A percentile compares a stretch with the other conserved stretches of the same genome.
phyloP scores from a whole-genome alignment of 192 early-diverging fungal genomes.

The Linnemannia schmuckeri region DNA sequence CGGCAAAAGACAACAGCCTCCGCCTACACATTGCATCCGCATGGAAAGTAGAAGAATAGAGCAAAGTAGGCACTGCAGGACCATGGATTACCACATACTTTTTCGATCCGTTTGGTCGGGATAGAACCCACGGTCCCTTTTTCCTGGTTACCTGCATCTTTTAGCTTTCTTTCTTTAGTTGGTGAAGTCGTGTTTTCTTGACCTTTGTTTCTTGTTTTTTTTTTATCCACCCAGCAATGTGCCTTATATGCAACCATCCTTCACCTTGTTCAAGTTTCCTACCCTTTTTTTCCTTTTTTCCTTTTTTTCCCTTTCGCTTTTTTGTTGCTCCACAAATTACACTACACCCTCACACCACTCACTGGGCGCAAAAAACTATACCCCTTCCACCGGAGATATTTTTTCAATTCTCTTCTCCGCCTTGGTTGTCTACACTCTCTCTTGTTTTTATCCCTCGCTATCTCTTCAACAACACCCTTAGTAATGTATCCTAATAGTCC shows the following conservation, averaged over 20 bases:
- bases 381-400: no score
- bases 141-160: not conserved
- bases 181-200: not conserved
- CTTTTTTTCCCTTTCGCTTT: not conserved
- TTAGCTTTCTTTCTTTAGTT: not conserved
- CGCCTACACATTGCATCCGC: not conserved
- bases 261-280: not conserved
- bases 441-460: not conserved
- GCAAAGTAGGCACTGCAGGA: not conserved
- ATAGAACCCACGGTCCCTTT: not conserved
- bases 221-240: not conserved
- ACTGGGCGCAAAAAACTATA: no score
- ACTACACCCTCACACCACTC: not conserved
- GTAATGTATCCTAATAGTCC: conserved; percentile 3
- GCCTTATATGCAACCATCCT: not conserved
- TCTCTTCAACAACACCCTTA: not conserved
- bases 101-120: not conserved
- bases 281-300: not conserved
- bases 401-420: no score
- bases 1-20: not conserved
- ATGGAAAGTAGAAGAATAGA: not conserved
- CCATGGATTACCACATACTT: not conserved
- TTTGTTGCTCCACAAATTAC: not conserved
- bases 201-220: not conserved
- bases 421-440: not conserved